Evolutionary conservation across 2,329 filamentous ascomycete genomes (phyloP).

Genomic region (Chaetomiaceae sp.): DNA sequence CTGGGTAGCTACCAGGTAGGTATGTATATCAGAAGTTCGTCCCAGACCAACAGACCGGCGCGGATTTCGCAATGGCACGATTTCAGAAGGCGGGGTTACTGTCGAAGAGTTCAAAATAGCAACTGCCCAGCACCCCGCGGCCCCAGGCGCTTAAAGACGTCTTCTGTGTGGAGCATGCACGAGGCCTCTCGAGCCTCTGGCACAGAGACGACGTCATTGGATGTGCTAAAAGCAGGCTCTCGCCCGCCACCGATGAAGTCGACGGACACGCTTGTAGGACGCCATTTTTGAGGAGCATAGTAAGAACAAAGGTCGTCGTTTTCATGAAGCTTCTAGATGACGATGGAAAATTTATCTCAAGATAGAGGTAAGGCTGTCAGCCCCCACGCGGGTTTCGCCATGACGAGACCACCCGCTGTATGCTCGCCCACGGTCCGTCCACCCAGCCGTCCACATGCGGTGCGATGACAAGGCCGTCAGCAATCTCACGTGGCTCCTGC

Average conservation of each 20-base stretch:
- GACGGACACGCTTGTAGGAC: neutral
- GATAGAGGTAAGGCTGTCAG: neutral
- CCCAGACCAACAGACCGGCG: too few relatives aligned
- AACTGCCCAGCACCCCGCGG: constrained; percentile 24
- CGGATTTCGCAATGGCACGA: constrained; percentile 4
- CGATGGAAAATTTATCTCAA: too few relatives aligned
- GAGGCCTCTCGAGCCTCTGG: constrained; percentile 24
- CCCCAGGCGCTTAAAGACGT: constrained; percentile 28
- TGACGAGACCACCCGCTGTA: neutral
- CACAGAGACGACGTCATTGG: constrained; percentile 28
- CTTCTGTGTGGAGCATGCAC: constrained; percentile 27
- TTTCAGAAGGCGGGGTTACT: constrained; percentile 18
- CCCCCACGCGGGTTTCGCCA: neutral
- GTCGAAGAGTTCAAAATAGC: constrained; percentile 24
- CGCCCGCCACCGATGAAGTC: neutral
- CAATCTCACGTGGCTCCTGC: constrained; percentile 2
- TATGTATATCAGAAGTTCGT: neutral
- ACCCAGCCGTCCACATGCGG: too few relatives aligned
- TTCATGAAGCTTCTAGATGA: too few relatives aligned
- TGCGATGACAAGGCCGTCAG: neutral
- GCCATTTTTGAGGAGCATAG: too few relatives aligned
- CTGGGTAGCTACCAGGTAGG: neutral
- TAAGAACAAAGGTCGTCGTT: too few relatives aligned
- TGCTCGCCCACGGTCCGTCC: neutral
- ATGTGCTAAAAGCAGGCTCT: constrained; percentile 8